Evolutionary conservation across 2,329 filamentous ascomycete genomes (phyloP).

Genomic region (Alternaria conjuncta): DNA sequence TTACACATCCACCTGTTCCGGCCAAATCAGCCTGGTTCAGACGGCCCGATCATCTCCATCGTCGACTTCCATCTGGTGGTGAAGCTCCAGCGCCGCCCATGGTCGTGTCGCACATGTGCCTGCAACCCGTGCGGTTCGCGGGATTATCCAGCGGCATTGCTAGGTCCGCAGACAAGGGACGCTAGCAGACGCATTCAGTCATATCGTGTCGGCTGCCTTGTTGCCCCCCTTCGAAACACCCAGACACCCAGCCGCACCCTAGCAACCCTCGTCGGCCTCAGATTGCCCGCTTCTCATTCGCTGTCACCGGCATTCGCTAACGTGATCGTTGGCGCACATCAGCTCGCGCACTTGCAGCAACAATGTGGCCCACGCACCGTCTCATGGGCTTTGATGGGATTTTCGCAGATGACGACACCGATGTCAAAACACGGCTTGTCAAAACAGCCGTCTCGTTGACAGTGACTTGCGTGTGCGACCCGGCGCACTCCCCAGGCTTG

Average conservation of each 20-base stretch:
- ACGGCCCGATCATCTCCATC: slow-evolving; percentile 20
- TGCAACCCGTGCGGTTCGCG: slow-evolving; percentile 18
- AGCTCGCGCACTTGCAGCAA: slow-evolving; percentile 10
- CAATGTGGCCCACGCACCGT: neutral
- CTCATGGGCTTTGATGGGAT: neutral
- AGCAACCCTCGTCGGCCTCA: slow-evolving; percentile 24
- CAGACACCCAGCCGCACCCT: slow-evolving; percentile 16
- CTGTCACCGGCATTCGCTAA: slow-evolving; percentile 20
- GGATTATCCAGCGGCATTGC: slow-evolving; percentile 18
- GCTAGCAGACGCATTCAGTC: slow-evolving; percentile 23
- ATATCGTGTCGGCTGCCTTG: slow-evolving; percentile 17
- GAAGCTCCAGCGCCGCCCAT: slow-evolving; percentile 2
- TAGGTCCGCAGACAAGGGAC: slow-evolving; percentile 15
- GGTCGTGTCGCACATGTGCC: slow-evolving; percentile 14
- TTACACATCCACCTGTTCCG: slow-evolving; percentile 23
- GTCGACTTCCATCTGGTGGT: neutral
- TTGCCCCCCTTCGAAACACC: slow-evolving; percentile 19
- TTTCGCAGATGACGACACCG: neutral
- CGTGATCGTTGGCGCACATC: slow-evolving; percentile 20
- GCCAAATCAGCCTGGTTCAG: slow-evolving; percentile 31
- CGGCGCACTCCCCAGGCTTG: neutral
- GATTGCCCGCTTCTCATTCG: slow-evolving; percentile 26
- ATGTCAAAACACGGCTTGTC: neutral
- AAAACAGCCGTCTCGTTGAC: neutral
- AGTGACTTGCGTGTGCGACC: neutral